Base-by-base conservation (phyloP, 1,284 basidiomycete species). In the Sutorius eximius region DNA sequence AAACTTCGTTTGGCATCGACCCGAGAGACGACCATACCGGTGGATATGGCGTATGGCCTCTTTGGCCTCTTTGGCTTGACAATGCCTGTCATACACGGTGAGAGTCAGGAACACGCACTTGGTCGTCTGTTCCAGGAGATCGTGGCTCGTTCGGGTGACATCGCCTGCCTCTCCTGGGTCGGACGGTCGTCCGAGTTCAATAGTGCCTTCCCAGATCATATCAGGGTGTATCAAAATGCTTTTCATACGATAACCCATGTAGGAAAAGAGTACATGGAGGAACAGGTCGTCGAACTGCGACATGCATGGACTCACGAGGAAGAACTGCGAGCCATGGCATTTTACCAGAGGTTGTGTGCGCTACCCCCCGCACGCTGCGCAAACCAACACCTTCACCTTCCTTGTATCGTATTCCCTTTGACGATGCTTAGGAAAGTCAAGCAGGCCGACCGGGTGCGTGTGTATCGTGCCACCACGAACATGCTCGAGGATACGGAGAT, bases 11-110 rank as follows among this genome's bases (percentile, higher is more conserved):
- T 66, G 12, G 63, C 63, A 7, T 69, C 65, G 22, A 64, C 53
- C 4, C 55, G 65, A 18, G 51, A 60, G 30, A 68, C 67, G 22
- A 68, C 50, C 13, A 34, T 49, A 1, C 53, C 46, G 0, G 65
- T 52, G n/a, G 65, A 69, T 40, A 59, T 64, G 52, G 65, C 67
- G 1, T 69, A 67, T 4, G 53, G 57, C 2, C 52, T 67, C 2
- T 60, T 62, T 24, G 67, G 67, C 2, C 57, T 69, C 13, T 66
- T 67, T 38, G 63, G 51, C 3, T 13, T 62, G 24, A 51, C 33
- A 5, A 53, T 69, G 40, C 30, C 49, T 0, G 45, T 66, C 37
- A 58, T 57, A 30, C 57, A 57, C 5, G 67, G 65, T 9, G 67
- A 67, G 41, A 55, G 29, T 24, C 53, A 49, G 30, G 37, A 66